Base-by-base conservation (phyloP, 202 grass and related monocot species). In the Brachypodium distachyon region DNA sequence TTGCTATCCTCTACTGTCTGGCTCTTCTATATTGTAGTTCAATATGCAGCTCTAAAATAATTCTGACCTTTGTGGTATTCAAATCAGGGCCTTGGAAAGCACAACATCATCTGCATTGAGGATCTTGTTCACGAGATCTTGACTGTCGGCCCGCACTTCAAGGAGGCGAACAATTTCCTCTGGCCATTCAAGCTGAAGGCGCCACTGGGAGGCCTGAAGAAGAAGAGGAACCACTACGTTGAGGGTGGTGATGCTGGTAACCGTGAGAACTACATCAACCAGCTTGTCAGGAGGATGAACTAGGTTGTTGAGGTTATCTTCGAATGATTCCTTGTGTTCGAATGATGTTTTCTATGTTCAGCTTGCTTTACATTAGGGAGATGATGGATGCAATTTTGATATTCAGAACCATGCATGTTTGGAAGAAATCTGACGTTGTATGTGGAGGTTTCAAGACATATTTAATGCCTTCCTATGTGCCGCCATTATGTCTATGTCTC, bases 221-320 rank as follows among this genome's bases (percentile, higher is more conserved):
- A 90, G 84, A 96, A 92, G 89, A 90, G 93, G 53, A 92, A 92
- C 75, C 93, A 96, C 74, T 92, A 96, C 5, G 93, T 96, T 0
- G 89, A 96, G 63, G 93, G 93, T 27, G 93, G 93, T 70, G 89
- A 96, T n/a, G 93, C 93, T 0, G 93, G 93, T 9, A 96, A 96
- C 78, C 84, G 89, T 0, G 93, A 96, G 75, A 62, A 88, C 49
- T 96, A 92, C 75, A 96, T 92, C 61, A 92, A 96, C 17, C 87
- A 92, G 51, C 84, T 92, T 18, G 82, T 90, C 73, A 81, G 70
- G 76, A 93, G 90, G 85, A 93, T 90, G 90, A 93, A 97, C 68
- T 96, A 90, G 72, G 29, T 13, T 17, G 16, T 1, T 27, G 31
- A 60, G 57, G 16, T 9, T n/a, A 33, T 34, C 16, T n/a, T 6